phyloP scores from a whole-genome alignment of 2,329 filamentous ascomycete species.

The Arthrinium phaeospermum region DNA sequence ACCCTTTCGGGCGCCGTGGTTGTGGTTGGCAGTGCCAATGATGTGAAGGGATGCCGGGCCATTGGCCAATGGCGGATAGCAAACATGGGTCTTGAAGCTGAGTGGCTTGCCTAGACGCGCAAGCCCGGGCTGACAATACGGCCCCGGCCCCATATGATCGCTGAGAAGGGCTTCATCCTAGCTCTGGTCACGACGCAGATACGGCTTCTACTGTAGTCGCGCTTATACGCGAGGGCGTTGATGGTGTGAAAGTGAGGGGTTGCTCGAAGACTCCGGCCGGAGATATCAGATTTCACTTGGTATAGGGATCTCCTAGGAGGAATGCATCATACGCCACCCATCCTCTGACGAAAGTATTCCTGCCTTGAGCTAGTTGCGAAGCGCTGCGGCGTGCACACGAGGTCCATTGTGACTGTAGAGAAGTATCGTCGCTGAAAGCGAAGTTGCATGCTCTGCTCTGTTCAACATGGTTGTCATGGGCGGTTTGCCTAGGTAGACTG shows the following conservation, averaged over 20 bases:
- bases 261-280: background rate
- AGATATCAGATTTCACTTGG: background rate
- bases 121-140: background rate
- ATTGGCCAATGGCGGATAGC: conserved; percentile 12
- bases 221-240: background rate
- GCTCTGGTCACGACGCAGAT: background rate
- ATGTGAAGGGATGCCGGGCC: background rate
- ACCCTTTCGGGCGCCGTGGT: background rate
- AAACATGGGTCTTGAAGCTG: background rate
- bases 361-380: background rate
- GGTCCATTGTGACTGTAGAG: background rate
- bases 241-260: background rate
- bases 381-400: background rate
- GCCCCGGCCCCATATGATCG: background rate
- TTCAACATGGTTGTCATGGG: background rate
- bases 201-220: background rate
- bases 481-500: background rate
- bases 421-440: background rate
- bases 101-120: conserved; percentile 10
- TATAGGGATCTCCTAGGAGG: background rate
- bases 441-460: background rate
- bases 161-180: background rate
- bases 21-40: background rate
- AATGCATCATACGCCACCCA: background rate
- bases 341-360: too few species aligned